phyloP scores from a whole-genome alignment of 306 rosid species.

The Mimosa bimucronata region DNA sequence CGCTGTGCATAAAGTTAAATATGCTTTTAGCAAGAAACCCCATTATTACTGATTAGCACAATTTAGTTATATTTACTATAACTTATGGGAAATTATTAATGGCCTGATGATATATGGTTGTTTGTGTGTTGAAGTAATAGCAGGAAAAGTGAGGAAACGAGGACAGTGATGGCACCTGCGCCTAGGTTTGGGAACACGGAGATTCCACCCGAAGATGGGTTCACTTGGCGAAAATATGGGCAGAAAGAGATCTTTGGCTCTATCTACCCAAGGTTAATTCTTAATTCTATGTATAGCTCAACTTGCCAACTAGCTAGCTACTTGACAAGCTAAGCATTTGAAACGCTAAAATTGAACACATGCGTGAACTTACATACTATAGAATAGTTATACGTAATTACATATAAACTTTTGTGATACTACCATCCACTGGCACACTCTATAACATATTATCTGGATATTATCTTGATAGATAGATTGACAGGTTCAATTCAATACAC shows the following conservation, averaged over 20 bases:
- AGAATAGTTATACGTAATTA: neutral
- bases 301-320: neutral
- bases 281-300: neutral
- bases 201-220: slow-evolving; percentile 79
- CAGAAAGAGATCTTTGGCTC: slow-evolving; percentile 80
- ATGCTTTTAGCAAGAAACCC: neutral
- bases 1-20: neutral
- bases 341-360: neutral
- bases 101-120: neutral
- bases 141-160: slow-evolving; percentile 57
- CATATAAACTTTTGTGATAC: neutral
- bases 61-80: neutral
- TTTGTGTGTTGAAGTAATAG: neutral
- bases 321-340: no score
- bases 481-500: slow-evolving; percentile 38
- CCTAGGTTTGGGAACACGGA: slow-evolving; percentile 75
- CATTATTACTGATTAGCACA: neutral
- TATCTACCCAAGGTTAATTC: slow-evolving; percentile 63
- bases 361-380: neutral
- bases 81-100: neutral
- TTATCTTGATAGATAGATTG: neutral
- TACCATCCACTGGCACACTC: neutral
- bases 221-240: slow-evolving; percentile 88
- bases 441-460: neutral
- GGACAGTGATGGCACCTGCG: slow-evolving; percentile 47